Conservation (phyloP, 2,329 filamentous ascomycete genomes). For the Colletotrichum brevisporum region DNA sequence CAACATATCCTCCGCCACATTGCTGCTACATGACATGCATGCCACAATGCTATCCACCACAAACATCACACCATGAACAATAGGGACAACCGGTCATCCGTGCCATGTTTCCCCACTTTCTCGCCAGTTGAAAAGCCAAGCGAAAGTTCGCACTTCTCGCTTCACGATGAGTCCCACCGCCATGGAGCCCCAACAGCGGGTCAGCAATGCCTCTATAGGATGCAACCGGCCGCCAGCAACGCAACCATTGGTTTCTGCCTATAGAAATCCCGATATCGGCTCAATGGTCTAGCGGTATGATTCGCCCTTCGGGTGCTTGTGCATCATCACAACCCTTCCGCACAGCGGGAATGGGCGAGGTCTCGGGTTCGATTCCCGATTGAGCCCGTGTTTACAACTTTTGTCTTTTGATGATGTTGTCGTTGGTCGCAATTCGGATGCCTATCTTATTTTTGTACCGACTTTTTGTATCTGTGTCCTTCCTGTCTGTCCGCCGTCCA, state of each 20-base stretch:
- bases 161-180: conserved; percentile 3
- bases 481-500: too few species aligned
- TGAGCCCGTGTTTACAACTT: conserved; percentile 1
- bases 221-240: background rate
- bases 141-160: background rate
- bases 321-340: conserved; percentile 15
- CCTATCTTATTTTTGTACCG: too few species aligned
- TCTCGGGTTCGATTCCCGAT: conserved; percentile 32
- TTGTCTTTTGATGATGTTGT: background rate
- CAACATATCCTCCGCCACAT: too few species aligned
- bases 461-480: too few species aligned
- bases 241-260: conserved; percentile 12
- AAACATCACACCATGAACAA: too few species aligned
- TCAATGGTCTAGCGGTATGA: conserved; percentile 36
- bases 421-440: too few species aligned
- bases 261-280: conserved; percentile 16
- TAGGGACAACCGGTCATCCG: background rate
- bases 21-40: too few species aligned
- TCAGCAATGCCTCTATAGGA: background rate
- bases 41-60: too few species aligned
- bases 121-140: background rate
- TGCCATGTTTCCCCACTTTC: background rate
- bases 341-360: conserved; percentile 27
- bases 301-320: conserved; percentile 35
- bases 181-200: background rate